Percentiles rank a stretch among this genome's conserved stretches.
phyloP scores from a whole-genome alignment of 305 asterid species.

The Ajuga reptans region DNA sequence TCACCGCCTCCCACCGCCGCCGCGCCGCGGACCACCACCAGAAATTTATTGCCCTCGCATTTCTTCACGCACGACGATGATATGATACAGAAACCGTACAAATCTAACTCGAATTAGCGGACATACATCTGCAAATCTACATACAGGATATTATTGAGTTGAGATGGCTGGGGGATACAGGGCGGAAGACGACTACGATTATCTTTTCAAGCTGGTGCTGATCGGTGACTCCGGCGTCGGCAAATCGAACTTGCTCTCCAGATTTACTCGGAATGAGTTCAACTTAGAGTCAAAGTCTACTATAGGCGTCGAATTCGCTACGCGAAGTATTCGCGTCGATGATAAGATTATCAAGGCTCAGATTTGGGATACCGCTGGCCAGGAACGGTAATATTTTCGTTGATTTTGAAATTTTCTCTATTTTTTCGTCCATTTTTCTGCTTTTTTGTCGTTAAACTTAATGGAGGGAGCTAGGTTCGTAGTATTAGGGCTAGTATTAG shows the following conservation, averaged over 20 bases:
- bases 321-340: conserved; percentile 42
- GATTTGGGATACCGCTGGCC: conserved; percentile 67
- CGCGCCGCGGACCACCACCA: background rate
- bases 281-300: conserved; percentile 54
- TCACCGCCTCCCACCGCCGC: conserved; percentile 5
- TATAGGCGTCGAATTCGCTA: conserved; percentile 53
- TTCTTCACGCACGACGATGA: background rate
- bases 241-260: conserved; percentile 46
- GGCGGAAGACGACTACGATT: conserved; percentile 54
- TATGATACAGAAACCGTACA: background rate
- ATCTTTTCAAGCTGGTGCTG: conserved; percentile 49
- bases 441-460: background rate
- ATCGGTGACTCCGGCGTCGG: conserved; percentile 58
- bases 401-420: background rate
- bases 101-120: conserved; percentile 9
- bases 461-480: background rate
- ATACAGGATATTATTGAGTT: background rate
- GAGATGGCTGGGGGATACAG: conserved; percentile 49
- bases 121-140: background rate
- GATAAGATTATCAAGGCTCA: conserved; percentile 52
- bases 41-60: background rate
- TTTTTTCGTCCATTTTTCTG: background rate
- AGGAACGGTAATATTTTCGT: conserved; percentile 34
- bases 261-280: conserved; percentile 53
- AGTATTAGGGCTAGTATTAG: background rate